Conservation (phyloP, 345 rosid genomes). For the Geranium rotundifolium region DNA sequence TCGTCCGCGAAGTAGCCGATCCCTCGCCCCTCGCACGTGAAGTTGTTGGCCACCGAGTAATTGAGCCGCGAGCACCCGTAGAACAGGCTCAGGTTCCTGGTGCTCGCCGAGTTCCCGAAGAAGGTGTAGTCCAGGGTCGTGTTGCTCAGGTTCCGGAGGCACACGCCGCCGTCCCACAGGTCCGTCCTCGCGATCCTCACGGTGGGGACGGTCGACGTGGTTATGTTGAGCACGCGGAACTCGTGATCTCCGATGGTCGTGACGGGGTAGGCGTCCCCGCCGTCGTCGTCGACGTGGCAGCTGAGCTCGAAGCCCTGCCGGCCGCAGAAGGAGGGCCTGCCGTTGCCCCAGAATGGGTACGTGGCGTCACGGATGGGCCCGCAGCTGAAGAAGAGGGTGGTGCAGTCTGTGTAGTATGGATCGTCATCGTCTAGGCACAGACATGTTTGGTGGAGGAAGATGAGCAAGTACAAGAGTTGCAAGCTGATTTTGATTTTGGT, state of each 20-base stretch:
- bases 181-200: slow-evolving; percentile 19
- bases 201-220: not conserved
- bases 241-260: not conserved
- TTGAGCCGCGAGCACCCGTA: slow-evolving; percentile 9
- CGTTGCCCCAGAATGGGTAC: slow-evolving; percentile 47
- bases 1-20: too few relatives aligned
- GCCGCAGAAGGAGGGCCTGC: slow-evolving; percentile 26
- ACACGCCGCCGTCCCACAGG: not conserved
- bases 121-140: not conserved
- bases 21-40: not conserved
- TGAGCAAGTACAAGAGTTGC: slow-evolving; percentile 11
- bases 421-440: slow-evolving; percentile 10
- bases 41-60: not conserved
- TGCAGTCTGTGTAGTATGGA: slow-evolving; percentile 20
- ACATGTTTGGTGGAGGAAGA: slow-evolving; percentile 12
- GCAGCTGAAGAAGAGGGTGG: slow-evolving; percentile 9
- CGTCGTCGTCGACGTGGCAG: not conserved
- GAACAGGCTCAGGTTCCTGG: slow-evolving; percentile 20
- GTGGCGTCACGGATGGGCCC: slow-evolving; percentile 13
- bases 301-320: slow-evolving; percentile 18
- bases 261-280: slow-evolving; percentile 8
- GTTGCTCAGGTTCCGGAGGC: slow-evolving; percentile 8
- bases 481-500: not conserved
- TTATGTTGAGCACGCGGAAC: too few relatives aligned
- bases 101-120: not conserved